Percentiles rank a stretch among this genome's conserved stretches.
Conservation (phyloP, 164 flowering plant species). For the Santalum album region DNA sequence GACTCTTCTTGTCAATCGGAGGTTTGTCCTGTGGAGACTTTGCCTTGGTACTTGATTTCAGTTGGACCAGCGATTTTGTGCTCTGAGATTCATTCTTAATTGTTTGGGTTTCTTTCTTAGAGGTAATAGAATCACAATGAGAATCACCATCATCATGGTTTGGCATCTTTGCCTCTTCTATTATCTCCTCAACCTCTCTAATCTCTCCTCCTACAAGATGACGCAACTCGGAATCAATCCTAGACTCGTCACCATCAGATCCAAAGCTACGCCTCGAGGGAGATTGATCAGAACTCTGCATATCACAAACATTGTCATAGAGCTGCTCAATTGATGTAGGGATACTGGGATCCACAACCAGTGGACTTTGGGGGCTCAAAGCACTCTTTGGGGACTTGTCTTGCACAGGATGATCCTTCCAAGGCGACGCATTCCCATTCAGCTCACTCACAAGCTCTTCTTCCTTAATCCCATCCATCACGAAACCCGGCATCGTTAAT, state of each 20-base stretch:
- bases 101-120: conserved; percentile 21
- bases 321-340: conserved; percentile 65
- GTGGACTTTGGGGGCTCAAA: conserved; percentile 25
- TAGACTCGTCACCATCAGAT: conserved; percentile 73
- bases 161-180: conserved; percentile 28
- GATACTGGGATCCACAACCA: conserved; percentile 13
- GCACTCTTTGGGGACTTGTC: conserved; percentile 28
- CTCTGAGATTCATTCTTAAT: conserved; percentile 20
- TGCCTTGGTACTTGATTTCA: conserved; percentile 35
- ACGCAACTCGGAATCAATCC: conserved; percentile 76
- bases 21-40: conserved; percentile 39
- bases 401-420: conserved; percentile 27
- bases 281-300: conserved; percentile 84
- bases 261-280: conserved; percentile 69
- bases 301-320: conserved; percentile 76
- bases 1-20: conserved; percentile 29
- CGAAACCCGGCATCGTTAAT: conserved; percentile 65
- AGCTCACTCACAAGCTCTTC: conserved; percentile 29
- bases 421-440: conserved; percentile 25
- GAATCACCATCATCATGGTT: conserved; percentile 16
- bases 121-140: conserved; percentile 29
- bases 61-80: conserved; percentile 16
- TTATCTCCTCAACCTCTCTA: conserved; percentile 68
- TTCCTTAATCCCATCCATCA: conserved; percentile 44
- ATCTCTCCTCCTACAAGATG: conserved; percentile 82